A percentile compares a stretch with the other conserved stretches of the same genome.
phyloP scores from a whole-genome alignment of 1,139 yeast genomes.

The Diutina ranongensis region DNA sequence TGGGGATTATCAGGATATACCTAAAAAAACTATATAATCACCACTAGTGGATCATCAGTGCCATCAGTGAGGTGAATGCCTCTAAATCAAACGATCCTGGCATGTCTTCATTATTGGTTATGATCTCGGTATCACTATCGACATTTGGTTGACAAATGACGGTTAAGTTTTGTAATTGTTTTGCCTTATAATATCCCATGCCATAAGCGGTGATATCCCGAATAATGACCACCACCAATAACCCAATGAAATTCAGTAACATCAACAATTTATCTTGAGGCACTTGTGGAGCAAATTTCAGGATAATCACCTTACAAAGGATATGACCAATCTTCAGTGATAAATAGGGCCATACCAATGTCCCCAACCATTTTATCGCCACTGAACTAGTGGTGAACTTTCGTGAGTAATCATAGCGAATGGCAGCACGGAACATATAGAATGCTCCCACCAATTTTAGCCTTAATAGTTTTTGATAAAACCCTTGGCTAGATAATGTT shows the following conservation, averaged over 20 bases:
- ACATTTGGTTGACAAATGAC: not conserved
- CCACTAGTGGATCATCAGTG: too few relatives aligned
- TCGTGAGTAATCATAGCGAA: constrained; percentile 25
- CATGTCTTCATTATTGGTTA: not conserved
- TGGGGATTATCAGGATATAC: too few relatives aligned
- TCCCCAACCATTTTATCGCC: constrained; percentile 20
- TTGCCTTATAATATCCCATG: constrained; percentile 19
- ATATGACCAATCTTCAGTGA: constrained; percentile 24
- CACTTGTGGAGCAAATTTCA: constrained; percentile 11
- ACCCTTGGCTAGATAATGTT: constrained; percentile 7
- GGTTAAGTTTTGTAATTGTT: constrained; percentile 13
- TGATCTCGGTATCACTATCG: not conserved
- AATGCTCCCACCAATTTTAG: constrained; percentile 10
- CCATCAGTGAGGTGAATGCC: too few relatives aligned
- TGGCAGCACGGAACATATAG: constrained; percentile 21
- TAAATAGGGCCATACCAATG: constrained; percentile 30
- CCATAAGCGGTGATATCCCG: constrained; percentile 28
- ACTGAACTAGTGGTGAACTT: constrained; percentile 17
- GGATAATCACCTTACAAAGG: constrained; percentile 11
- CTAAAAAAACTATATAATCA: too few relatives aligned
- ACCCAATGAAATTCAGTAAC: constrained; percentile 34
- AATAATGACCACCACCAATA: constrained; percentile 22
- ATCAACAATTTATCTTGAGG: constrained; percentile 31
- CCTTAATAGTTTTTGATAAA: constrained; percentile 10
- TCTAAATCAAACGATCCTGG: too few relatives aligned